Evolutionary conservation across 441 rosid genomes (phyloP).

Genomic region (Omphalea diandra): DNA sequence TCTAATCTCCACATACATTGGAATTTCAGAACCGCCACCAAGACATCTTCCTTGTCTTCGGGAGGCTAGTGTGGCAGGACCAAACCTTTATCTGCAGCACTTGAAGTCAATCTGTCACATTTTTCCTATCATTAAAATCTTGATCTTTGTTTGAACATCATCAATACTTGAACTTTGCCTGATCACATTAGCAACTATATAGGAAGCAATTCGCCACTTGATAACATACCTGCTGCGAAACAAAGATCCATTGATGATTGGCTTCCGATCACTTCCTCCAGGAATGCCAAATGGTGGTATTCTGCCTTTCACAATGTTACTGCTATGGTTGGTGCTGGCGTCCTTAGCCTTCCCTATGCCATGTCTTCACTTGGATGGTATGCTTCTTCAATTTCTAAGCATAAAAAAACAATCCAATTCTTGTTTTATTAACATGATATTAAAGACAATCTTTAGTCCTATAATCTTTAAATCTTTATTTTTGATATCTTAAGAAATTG

Average conservation of each 20-base stretch:
- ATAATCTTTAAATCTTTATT: background rate
- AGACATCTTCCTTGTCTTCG: background rate
- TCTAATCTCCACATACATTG: conserved; percentile 8
- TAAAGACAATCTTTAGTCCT: background rate
- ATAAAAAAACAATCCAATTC: background rate
- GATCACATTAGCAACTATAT: background rate
- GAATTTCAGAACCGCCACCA: background rate
- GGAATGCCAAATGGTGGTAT: conserved; percentile 90
- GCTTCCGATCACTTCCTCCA: conserved; percentile 69
- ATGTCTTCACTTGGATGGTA: conserved; percentile 87
- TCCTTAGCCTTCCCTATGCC: conserved; percentile 83
- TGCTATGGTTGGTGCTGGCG: conserved; percentile 92
- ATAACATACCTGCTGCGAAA: conserved; percentile 7
- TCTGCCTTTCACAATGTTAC: conserved; percentile 92
- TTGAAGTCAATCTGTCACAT: background rate
- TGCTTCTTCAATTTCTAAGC: background rate
- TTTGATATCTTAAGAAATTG: background rate
- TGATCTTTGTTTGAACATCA: background rate
- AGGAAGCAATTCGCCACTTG: background rate
- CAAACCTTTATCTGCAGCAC: background rate
- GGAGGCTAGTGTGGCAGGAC: background rate
- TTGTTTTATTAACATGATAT: background rate
- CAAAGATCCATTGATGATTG: conserved; percentile 56
- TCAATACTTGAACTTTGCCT: background rate
- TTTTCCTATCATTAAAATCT: background rate